Base-by-base conservation (phyloP, 2,329 filamentous ascomycete species). In the Pseudocercospora cruenta region DNA sequence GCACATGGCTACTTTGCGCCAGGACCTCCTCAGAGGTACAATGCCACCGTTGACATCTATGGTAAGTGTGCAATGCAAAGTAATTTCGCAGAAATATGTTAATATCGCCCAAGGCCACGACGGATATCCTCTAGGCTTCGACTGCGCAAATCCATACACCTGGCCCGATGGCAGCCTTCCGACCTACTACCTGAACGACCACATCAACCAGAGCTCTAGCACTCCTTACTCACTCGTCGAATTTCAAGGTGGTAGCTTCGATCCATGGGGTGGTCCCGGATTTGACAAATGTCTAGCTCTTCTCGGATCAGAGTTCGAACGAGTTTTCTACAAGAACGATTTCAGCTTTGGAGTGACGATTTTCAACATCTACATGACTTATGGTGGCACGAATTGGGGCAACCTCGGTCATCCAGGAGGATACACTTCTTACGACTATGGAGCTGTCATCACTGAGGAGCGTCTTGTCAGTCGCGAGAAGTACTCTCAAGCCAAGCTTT, bases 361-460 rank as follows among this genome's bases (percentile, higher is more conserved):
- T 7, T 81, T 93, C 64, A 93, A 89, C 70, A 74, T 92, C 0
- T 94, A 93, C 76, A 94, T 94, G 91, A 88, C 85, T 0, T 91
- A 85, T 70, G 92, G 92, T 14, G 92, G 91, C 5, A 94, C 91
- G 0, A 95, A 94, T 75, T 94, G 91, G 92, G 91, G 91, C 0
- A 94, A 93, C 68, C 78, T 92, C 4, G 90, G 91, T 0, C 87
- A 92, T 70, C 84, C 89, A 9, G 88, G 87, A 10, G 87, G 74
- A 14, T 83, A 84, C 70, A 83, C 82, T 0, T 85, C 82, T 3
- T 89, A 89, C 72, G 86, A 89, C 71, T 89, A 88, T 70, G 85
- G 86, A 4, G 82, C 87, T 4, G 81, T 83, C 6, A 92, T 94
- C 60, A 83, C 85, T 0, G 92, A 95, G 74, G 88, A 91, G 49